phyloP scores from a whole-genome alignment of 176 grass and related monocot genomes.

The Aegilops tauschii region DNA sequence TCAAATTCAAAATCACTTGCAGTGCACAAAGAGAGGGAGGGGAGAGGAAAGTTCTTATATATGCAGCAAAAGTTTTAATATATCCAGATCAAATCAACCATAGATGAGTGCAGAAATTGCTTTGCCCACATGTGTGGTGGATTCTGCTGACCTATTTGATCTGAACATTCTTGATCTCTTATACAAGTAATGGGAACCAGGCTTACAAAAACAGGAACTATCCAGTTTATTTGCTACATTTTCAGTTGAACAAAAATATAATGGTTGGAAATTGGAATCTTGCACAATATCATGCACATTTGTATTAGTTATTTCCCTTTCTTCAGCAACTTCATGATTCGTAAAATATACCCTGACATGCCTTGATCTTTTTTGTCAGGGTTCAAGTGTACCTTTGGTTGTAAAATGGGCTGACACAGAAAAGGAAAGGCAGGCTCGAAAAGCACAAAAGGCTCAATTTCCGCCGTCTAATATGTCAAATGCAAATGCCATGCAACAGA shows the following conservation, averaged over 20 bases:
- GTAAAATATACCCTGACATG: constrained; percentile 12
- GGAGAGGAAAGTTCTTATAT: not conserved
- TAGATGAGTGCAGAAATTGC: not conserved
- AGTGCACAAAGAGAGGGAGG: not conserved
- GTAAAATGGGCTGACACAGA: constrained; percentile 99
- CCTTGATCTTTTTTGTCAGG: constrained; percentile 42
- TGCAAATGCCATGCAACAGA: constrained; percentile 76
- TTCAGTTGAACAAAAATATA: not conserved
- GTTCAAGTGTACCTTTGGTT: constrained; percentile 97
- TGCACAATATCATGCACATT: not conserved
- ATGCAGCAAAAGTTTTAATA: not conserved
- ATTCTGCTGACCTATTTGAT: not conserved
- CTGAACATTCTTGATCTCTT: not conserved
- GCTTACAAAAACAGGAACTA: not conserved
- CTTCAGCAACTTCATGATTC: not conserved
- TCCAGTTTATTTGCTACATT: not conserved
- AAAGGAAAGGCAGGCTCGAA: constrained; percentile 95
- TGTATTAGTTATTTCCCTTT: not conserved
- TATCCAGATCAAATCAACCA: constrained; percentile 4
- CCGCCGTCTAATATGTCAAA: constrained; percentile 58
- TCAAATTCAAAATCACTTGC: not conserved
- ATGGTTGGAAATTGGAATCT: not conserved
- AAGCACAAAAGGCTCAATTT: constrained; percentile 86
- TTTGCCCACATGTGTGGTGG: not conserved
- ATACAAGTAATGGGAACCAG: not conserved